A percentile compares a stretch with the other conserved stretches of the same genome.
phyloP scores from a whole-genome alignment of 352 stramenopile genomes.

The Paralagenidium karlingii region DNA sequence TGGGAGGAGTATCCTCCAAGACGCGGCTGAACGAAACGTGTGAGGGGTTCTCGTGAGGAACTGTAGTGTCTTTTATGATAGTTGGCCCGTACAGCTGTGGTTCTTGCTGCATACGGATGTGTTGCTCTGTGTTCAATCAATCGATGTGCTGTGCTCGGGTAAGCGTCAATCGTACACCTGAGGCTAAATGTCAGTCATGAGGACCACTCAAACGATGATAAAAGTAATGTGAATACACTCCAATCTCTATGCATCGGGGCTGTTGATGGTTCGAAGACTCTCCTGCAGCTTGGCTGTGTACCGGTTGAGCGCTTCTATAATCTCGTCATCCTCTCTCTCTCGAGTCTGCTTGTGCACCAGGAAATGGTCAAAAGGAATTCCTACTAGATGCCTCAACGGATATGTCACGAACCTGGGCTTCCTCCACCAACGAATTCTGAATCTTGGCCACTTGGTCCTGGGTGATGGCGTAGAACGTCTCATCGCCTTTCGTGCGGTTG shows the following conservation, averaged over 20 bases:
- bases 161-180: too few species aligned
- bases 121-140: too few species aligned
- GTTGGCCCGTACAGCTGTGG: too few species aligned
- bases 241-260: conserved; percentile 63
- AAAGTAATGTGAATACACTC: too few species aligned
- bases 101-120: too few species aligned
- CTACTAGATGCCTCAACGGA: not conserved
- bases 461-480: conserved; percentile 56
- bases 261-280: conserved; percentile 88
- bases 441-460: conserved; percentile 67
- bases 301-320: conserved; percentile 87
- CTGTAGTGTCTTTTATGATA: too few species aligned
- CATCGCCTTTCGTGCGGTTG: conserved; percentile 58
- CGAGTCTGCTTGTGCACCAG: conserved; percentile 32
- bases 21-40: too few species aligned
- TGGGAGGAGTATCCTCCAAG: too few species aligned
- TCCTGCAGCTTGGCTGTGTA: conserved; percentile 90
- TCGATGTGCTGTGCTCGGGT: too few species aligned
- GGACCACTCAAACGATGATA: too few species aligned
- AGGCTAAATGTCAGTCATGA: too few species aligned
- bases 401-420: conserved; percentile 30
- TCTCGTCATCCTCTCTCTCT: conserved; percentile 87
- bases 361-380: not conserved
- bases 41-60: too few species aligned
- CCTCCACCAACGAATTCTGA: conserved; percentile 56